Conservation (phyloP, 495 filamentous ascomycete species). For the Hyaloscypha bicolor region DNA sequence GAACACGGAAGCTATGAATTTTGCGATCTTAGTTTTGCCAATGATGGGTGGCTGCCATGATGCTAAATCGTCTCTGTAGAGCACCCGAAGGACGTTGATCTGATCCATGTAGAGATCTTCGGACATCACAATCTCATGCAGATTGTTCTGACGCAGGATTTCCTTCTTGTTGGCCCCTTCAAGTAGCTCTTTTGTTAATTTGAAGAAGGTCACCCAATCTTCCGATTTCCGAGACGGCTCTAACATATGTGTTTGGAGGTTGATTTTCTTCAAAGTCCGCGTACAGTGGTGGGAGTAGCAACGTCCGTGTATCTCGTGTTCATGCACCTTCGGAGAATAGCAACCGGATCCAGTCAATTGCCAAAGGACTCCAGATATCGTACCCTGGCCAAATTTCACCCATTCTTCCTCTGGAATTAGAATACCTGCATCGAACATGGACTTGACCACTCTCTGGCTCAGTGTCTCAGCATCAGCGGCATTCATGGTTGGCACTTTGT, state of each 20-base stretch:
- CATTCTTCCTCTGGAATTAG: constrained; percentile 93
- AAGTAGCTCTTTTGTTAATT: constrained; percentile 74
- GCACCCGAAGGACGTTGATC: constrained; percentile 75
- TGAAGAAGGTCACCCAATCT: constrained; percentile 93
- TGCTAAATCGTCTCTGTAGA: constrained; percentile 84
- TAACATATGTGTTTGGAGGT: constrained; percentile 70
- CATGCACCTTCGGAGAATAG: constrained; percentile 83
- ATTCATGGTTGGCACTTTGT: constrained; percentile 99
- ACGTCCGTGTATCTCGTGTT: constrained; percentile 68
- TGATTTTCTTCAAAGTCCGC: constrained; percentile 91
- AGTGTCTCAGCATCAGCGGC: constrained; percentile 93
- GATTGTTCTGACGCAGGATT: constrained; percentile 86
- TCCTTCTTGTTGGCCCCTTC: constrained; percentile 79
- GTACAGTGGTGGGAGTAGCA: constrained; percentile 97
- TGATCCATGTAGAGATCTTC: constrained; percentile 91
- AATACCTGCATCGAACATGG: constrained; percentile 79
- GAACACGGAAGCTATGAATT: constrained; percentile 85
- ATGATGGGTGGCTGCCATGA: constrained; percentile 81
- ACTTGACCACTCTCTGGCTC: constrained; percentile 73
- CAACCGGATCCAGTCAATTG: constrained; percentile 93
- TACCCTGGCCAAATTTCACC: constrained; percentile 83
- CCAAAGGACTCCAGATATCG: constrained; percentile 84
- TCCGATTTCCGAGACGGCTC: constrained; percentile 68
- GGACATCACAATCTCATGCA: constrained; percentile 94
- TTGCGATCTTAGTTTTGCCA: constrained; percentile 65